phyloP scores from a whole-genome alignment of 345 rosid species.

The Eucalyptus lansdowneana region DNA sequence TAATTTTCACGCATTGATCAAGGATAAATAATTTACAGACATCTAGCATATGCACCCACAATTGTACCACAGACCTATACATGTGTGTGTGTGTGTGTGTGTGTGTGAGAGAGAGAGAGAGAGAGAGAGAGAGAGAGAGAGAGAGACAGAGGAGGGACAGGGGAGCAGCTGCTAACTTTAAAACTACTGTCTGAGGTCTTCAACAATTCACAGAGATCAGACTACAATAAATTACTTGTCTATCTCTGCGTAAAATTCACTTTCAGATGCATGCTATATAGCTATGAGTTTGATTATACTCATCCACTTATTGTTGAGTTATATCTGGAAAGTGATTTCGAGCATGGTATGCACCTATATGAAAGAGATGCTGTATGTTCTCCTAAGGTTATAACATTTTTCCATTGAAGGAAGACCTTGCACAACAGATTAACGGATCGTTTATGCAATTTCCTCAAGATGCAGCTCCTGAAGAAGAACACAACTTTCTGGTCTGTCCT shows the following conservation, averaged over 20 bases:
- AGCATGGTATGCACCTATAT: not conserved
- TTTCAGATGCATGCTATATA: not conserved
- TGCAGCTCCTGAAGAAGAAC: not conserved
- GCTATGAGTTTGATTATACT: not conserved
- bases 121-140: not conserved
- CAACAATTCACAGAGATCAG: not conserved
- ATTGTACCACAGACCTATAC: not conserved
- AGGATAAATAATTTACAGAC: not conserved
- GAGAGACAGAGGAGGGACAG: not conserved
- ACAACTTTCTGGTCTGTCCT: not conserved
- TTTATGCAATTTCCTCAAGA: not conserved
- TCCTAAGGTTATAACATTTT: not conserved
- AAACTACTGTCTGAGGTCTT: not conserved
- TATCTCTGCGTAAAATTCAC: not conserved
- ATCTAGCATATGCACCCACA: not conserved
- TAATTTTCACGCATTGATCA: not conserved
- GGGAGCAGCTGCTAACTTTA: not conserved
- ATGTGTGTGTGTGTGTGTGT: not conserved
- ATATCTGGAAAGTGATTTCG: not conserved
- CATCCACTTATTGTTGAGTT: not conserved
- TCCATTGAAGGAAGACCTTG: not conserved
- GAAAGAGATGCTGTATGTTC: not conserved
- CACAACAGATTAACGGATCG: not conserved
- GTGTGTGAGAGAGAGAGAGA: not conserved
- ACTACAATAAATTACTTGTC: not conserved